Evolutionary conservation across 1,284 basidiomycete genomes (phyloP).

Genomic region (Athelia sp.): DNA sequence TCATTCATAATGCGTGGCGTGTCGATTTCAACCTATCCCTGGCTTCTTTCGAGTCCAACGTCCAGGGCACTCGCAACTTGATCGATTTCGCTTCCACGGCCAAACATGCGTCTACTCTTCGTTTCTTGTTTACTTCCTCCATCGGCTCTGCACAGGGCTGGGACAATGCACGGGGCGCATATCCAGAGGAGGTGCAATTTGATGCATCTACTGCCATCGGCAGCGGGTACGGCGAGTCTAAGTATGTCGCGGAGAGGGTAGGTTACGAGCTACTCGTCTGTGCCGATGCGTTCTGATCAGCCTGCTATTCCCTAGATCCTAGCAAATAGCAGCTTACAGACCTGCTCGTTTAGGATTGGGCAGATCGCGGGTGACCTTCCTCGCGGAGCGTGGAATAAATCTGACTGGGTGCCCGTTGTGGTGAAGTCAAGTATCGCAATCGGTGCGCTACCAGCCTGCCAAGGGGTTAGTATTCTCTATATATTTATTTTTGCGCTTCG

Average conservation of each 20-base stretch:
- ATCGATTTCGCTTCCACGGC: constrained; percentile 26
- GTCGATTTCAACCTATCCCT: constrained; percentile 37
- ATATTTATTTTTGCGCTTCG: no score
- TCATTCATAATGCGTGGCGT: constrained; percentile 31
- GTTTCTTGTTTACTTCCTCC: constrained; percentile 27
- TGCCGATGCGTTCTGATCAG: background rate
- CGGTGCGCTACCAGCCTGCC: constrained; percentile 19
- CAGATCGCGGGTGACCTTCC: constrained; percentile 22
- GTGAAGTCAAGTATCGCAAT: constrained; percentile 22
- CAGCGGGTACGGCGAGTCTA: constrained; percentile 27
- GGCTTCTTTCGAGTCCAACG: constrained; percentile 29
- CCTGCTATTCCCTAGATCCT: constrained; percentile 16
- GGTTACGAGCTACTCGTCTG: background rate
- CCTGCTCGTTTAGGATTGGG: constrained; percentile 23
- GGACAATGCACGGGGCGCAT: constrained; percentile 14
- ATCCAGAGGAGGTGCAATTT: constrained; percentile 25
- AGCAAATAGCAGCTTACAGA: constrained; percentile 14
- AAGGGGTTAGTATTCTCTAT: constrained; percentile 16
- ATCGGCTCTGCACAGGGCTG: constrained; percentile 19
- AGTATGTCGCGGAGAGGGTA: constrained; percentile 23
- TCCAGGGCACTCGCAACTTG: constrained; percentile 29
- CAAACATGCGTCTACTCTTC: constrained; percentile 4
- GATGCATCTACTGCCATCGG: constrained; percentile 19
- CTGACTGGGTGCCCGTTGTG: constrained; percentile 28
- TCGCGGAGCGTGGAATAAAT: constrained; percentile 24